Evolutionary conservation across 805 yeast species (phyloP), one percentile per base, ranked within the genome.

Genomic region (Pichia scutulata): DNA sequence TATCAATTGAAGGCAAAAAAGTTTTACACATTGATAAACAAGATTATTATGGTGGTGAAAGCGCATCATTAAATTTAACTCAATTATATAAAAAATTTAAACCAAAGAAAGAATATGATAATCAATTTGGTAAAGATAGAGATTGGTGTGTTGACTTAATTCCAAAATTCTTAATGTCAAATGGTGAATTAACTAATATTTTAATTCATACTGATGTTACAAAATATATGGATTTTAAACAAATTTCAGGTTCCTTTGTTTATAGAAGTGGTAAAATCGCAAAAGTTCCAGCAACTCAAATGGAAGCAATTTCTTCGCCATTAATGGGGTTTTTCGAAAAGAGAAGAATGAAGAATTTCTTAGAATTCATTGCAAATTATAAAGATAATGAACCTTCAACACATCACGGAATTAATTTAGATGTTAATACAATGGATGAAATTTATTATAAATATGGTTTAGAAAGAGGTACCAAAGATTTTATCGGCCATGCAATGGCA

Each of bases 401-500:
- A 24, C 96, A 89, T 62, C 88, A 85, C 63, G 95, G 89, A 10
- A 71, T 90, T 41, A 84, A 92, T 65, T 76, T 93, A 58, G 97
- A 92, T 69, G 77, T 74, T 55, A 85, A 84, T 67, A 86, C 97
- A 46, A 92, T 90, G 92, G 88, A 87, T 57, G 96, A 89, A 60
- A 84, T 93, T 37, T 93, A 86, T 69, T 77, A 79, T 62, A 84
- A 92, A 66, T 93, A 82, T 62, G 96, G 98, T 7, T 78, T 93
- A 49, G 97, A 93, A 61, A 78, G 80, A 50, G 96, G 97, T 37
- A 90, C 98, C 21, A 85, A 88, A 64, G 98, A 93, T 68, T 93
- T 93, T 62, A 87, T 93, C 57, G 99, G 99, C 43, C 99, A 93
- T 68, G 93, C 99, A 4, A 93, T 93, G 99, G 99, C 97, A 16